Percentiles rank a stretch among this genome's conserved stretches.
Evolutionary conservation across 495 filamentous ascomycete genomes (phyloP).

Genomic region (Sordaria brevicollis): DNA sequence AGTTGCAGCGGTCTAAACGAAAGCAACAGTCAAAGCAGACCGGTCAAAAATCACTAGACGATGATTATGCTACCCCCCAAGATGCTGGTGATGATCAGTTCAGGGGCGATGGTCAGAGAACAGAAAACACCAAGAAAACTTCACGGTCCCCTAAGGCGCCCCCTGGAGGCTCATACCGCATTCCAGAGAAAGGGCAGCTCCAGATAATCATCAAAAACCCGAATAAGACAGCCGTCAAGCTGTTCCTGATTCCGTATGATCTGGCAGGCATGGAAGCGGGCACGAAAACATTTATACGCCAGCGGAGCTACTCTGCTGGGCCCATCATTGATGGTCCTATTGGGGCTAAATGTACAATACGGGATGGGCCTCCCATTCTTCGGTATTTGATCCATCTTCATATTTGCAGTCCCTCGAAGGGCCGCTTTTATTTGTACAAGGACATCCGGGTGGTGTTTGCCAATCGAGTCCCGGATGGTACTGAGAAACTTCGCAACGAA

Average conservation of each 20-base stretch:
- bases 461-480: slow-evolving; percentile 93
- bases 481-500: slow-evolving; percentile 87
- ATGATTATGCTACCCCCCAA: slow-evolving; percentile 20
- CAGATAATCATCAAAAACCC: slow-evolving; percentile 97
- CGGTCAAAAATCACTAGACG: slow-evolving; percentile 17
- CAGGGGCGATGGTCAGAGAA: slow-evolving; percentile 26
- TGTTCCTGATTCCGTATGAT: slow-evolving; percentile 93
- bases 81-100: slow-evolving; percentile 17
- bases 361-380: slow-evolving; percentile 46
- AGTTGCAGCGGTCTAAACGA: slow-evolving; percentile 31
- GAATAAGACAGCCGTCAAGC: slow-evolving; percentile 90
- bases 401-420: slow-evolving; percentile 77
- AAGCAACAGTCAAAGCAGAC: slow-evolving; percentile 31
- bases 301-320: slow-evolving; percentile 86
- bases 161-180: slow-evolving; percentile 82
- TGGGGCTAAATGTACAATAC: slow-evolving; percentile 38
- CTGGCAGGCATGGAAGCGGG: slow-evolving; percentile 90
- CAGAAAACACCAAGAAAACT: slow-evolving; percentile 45
- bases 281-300: slow-evolving; percentile 92
- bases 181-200: slow-evolving; percentile 88
- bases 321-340: slow-evolving; percentile 54
- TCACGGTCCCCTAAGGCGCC: slow-evolving; percentile 64
- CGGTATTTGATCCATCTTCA: slow-evolving; percentile 91
- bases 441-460: slow-evolving; percentile 92
- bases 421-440: slow-evolving; percentile 85